A percentile compares a stretch with the other conserved stretches of the same genome.
These are phyloP conservation scores for Sporothrix brasiliensis DNA, from an alignment of 2,329 filamentous ascomycete species.

Conservation along the genomic window DNA sequence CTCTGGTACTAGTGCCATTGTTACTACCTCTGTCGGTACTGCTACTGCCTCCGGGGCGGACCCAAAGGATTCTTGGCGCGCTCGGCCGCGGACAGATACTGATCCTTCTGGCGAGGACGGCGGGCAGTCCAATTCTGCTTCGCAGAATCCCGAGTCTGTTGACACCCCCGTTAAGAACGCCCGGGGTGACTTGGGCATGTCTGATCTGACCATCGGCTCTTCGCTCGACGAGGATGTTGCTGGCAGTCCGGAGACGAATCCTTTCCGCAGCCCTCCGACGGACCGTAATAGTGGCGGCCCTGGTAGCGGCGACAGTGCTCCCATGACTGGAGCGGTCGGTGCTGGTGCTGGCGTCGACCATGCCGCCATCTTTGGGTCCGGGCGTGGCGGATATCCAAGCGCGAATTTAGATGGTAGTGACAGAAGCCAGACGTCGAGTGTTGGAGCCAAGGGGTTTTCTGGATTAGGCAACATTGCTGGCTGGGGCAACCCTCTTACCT, in stretches of 20 bases:
- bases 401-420: conserved; percentile 70
- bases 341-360: conserved; percentile 47
- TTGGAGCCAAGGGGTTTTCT: conserved; percentile 74
- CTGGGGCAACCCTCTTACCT: conserved; percentile 61
- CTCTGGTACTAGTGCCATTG: neutral
- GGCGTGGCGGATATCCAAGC: conserved; percentile 56
- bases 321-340: conserved; percentile 44
- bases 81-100: conserved; percentile 69
- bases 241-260: conserved; percentile 92
- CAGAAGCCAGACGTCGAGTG: conserved; percentile 89
- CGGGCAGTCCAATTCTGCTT: conserved; percentile 61
- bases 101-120: conserved; percentile 74
- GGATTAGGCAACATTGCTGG: conserved; percentile 63
- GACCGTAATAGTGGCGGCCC: conserved; percentile 54
- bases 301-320: conserved; percentile 47
- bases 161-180: conserved; percentile 60
- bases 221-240: conserved; percentile 69
- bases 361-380: conserved; percentile 56
- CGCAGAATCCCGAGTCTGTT: conserved; percentile 58
- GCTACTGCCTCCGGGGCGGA: neutral
- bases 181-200: conserved; percentile 64
- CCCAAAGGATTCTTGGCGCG: conserved; percentile 54
- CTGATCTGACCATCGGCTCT: conserved; percentile 60
- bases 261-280: conserved; percentile 86
- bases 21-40: neutral